These are phyloP conservation scores for Fusarium clavum DNA, from an alignment of 2,329 filamentous ascomycete genomes.

Conservation along the genomic window DNA sequence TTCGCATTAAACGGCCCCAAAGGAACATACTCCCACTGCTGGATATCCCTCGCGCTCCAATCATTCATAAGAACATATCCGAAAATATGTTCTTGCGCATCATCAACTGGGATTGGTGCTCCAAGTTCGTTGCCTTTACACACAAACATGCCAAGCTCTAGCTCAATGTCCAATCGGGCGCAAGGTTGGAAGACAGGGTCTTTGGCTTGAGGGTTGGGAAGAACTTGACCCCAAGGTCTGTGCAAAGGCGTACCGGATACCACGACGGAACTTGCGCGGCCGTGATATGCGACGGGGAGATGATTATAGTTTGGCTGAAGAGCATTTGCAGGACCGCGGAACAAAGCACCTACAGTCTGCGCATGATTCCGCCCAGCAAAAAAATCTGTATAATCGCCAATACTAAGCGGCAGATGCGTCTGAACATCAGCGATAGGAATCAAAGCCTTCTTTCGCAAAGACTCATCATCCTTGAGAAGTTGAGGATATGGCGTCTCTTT, in stretches of 20 bases:
- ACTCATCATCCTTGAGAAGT: slow-evolving; percentile 52
- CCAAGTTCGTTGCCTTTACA: slow-evolving; percentile 75
- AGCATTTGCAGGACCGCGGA: slow-evolving; percentile 78
- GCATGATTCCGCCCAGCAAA: slow-evolving; percentile 84
- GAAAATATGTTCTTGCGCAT: slow-evolving; percentile 78
- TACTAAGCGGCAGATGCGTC: slow-evolving; percentile 78
- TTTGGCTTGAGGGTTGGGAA: slow-evolving; percentile 58
- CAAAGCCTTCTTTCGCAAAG: slow-evolving; percentile 47
- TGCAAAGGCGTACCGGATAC: slow-evolving; percentile 78
- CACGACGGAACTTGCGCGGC: slow-evolving; percentile 79
- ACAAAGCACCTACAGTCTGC: slow-evolving; percentile 74
- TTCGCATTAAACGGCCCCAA: slow-evolving; percentile 73
- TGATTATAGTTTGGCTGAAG: slow-evolving; percentile 85
- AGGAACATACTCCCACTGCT: slow-evolving; percentile 70
- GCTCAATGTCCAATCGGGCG: slow-evolving; percentile 76
- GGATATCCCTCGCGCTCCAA: slow-evolving; percentile 72
- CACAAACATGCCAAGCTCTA: slow-evolving; percentile 82
- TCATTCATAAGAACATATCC: slow-evolving; percentile 75
- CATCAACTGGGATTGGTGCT: slow-evolving; percentile 69
- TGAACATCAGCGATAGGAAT: slow-evolving; percentile 59
- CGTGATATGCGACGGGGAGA: slow-evolving; percentile 83
- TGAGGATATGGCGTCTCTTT: slow-evolving; percentile 61
- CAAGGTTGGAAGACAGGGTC: slow-evolving; percentile 69
- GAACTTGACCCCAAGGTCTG: slow-evolving; percentile 79
- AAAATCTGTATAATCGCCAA: slow-evolving; percentile 88